Evolutionary conservation across 257 asterid genomes (phyloP).

Genomic region (Thymus quinquecostatus): DNA sequence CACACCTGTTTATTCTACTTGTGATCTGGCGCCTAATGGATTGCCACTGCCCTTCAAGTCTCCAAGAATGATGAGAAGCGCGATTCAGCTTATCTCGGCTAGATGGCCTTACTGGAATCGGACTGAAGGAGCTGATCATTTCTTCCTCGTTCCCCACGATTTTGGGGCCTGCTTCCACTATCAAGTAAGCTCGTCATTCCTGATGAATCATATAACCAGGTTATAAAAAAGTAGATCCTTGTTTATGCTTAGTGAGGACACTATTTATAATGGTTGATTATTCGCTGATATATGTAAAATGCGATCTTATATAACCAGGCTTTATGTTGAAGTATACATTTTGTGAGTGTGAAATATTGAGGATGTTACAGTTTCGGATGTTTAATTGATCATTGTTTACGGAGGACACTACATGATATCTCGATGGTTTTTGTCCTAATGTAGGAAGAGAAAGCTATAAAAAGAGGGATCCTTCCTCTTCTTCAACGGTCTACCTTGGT

Average conservation of each 20-base stretch:
- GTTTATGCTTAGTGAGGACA: no score
- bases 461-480: constrained; percentile 72
- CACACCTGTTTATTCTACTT: constrained; percentile 77
- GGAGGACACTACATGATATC: background rate
- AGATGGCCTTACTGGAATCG: constrained; percentile 86
- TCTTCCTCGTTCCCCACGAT: constrained; percentile 89
- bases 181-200: constrained; percentile 46
- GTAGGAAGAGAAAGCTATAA: constrained; percentile 89
- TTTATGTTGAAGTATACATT: background rate
- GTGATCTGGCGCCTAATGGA: constrained; percentile 86
- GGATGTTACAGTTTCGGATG: background rate
- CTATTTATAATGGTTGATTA: no score
- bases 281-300: no score
- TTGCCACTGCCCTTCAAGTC: constrained; percentile 82
- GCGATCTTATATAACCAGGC: no score
- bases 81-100: constrained; percentile 76
- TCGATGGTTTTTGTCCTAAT: constrained; percentile 9
- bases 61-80: constrained; percentile 85
- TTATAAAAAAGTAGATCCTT: no score
- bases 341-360: background rate
- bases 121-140: constrained; percentile 86
- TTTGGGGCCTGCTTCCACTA: constrained; percentile 92
- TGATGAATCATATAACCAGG: no score
- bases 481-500: constrained; percentile 80
- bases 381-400: background rate